Base-by-base conservation (phyloP, 805 yeast species). In the Candida insectalens region DNA sequence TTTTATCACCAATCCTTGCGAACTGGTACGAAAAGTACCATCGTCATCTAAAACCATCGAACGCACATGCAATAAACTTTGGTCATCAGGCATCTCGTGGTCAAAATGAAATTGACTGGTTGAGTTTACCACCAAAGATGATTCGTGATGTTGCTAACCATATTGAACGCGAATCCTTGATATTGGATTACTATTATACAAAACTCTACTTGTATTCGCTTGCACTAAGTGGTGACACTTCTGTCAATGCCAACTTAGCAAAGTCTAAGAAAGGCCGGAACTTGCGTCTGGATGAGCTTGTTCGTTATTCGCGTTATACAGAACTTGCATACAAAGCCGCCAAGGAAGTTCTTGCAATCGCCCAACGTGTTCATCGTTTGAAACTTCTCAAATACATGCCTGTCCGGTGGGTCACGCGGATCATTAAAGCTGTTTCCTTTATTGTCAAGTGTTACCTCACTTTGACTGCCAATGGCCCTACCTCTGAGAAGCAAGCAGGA, bases 371-470 rank as follows among this genome's bases (percentile, higher is more conserved):
- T 5, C 83, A 79, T 46, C 65, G 65, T 40, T 57, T 80, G 38
- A 72, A 69, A 38, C 59, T 79, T 63, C 59, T 85, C 35, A 65
- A 75, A 37, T 80, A 68, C 49, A 84, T 87, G 77, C 96, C 97
- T 1, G 87, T 85, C n/a, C 63, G 95, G 41, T 87, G 96, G 95
- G 77, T 82, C 5, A 80, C 83, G 0, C 66, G 95, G 34, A 75
- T 85, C 19, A 87, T 88, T 15, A 74, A 89, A 45, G 83, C 96
- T 0, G 85, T 85, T 9, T 92, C 95, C 2, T 88, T 87, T 51
- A 69, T 89, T 34, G 92, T 89, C 10, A 89, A 88, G 56, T 83
- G 94, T 49, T 76, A 83, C 48, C 52, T 80, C 42, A 78, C 84
- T 0, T 60, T 81, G 19, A 72, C 82, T 9, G 41, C 49, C 5